Percentiles rank a stretch among this genome's conserved stretches.
These are phyloP conservation scores for Pyricularia pennisetigena DNA, from an alignment of 2,329 filamentous ascomycete genomes.

Conservation along the genomic window DNA sequence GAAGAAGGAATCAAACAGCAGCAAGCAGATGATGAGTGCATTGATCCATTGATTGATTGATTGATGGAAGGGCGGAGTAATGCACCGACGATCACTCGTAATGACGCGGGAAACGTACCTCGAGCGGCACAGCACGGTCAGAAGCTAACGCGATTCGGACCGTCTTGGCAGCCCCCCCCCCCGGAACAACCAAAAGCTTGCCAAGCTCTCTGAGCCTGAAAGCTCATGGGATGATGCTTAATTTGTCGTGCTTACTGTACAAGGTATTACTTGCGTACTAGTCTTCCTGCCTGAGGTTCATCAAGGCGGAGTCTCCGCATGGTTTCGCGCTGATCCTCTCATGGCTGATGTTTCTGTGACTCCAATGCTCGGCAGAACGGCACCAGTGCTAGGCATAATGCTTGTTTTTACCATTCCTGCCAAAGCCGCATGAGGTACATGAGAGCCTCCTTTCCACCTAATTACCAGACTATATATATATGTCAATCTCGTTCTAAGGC, in stretches of 20 bases:
- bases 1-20: neutral
- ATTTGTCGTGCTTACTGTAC: neutral
- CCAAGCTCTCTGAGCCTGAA: neutral
- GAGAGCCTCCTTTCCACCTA: neutral
- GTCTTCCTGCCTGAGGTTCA: neutral
- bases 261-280: neutral
- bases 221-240: neutral
- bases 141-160: neutral
- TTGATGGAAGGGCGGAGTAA: neutral
- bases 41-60: neutral
- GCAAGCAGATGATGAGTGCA: neutral
- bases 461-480: neutral
- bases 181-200: neutral
- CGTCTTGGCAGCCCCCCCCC: neutral
- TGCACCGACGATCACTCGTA: neutral
- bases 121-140: neutral
- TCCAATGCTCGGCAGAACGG: neutral
- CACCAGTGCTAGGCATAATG: neutral
- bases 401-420: neutral
- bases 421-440: neutral
- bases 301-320: neutral
- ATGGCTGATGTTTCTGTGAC: neutral
- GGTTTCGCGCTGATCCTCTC: neutral
- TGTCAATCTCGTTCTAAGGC: neutral
- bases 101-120: neutral